phyloP scores from a whole-genome alignment of 2,329 filamentous ascomycete species.

The Colletotrichum cereale region DNA sequence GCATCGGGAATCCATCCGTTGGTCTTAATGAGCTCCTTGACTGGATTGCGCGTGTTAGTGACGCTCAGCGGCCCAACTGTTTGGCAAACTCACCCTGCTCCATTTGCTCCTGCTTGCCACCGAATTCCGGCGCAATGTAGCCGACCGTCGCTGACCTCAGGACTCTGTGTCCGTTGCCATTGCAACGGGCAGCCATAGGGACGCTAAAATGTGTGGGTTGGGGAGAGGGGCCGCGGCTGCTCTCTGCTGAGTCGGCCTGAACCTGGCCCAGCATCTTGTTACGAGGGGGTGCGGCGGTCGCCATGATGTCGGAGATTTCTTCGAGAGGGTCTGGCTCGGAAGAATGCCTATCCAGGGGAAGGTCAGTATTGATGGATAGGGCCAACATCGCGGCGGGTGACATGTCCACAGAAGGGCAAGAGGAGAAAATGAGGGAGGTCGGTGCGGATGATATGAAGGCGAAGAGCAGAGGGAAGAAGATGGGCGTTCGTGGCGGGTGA shows the following conservation, averaged over 20 bases:
- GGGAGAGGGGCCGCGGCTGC: slow-evolving; percentile 80
- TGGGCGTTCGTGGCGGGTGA: slow-evolving; percentile 10
- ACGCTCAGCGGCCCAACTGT: background rate
- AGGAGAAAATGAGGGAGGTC: background rate
- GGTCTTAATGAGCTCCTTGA: slow-evolving; percentile 83
- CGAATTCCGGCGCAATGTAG: slow-evolving; percentile 94
- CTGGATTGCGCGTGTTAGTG: slow-evolving; percentile 55
- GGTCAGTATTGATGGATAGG: slow-evolving; percentile 56
- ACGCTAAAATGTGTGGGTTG: slow-evolving; percentile 88
- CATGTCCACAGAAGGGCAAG: slow-evolving; percentile 19
- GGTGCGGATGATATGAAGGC: background rate
- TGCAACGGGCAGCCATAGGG: slow-evolving; percentile 64
- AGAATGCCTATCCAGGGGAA: slow-evolving; percentile 55
- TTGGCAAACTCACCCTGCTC: slow-evolving; percentile 69
- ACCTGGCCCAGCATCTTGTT: slow-evolving; percentile 58
- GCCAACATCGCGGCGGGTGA: slow-evolving; percentile 50
- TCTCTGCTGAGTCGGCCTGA: slow-evolving; percentile 54
- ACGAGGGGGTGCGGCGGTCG: slow-evolving; percentile 49
- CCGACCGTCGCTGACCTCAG: slow-evolving; percentile 91
- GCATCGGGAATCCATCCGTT: slow-evolving; percentile 88
- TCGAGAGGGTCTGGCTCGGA: slow-evolving; percentile 56
- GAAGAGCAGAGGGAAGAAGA: slow-evolving; percentile 5
- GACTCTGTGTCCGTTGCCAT: slow-evolving; percentile 76
- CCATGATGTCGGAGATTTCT: slow-evolving; percentile 49
- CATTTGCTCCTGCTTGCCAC: slow-evolving; percentile 94